Conservation (phyloP, 805 yeast species). For the Sporopachydermia quercuum region DNA sequence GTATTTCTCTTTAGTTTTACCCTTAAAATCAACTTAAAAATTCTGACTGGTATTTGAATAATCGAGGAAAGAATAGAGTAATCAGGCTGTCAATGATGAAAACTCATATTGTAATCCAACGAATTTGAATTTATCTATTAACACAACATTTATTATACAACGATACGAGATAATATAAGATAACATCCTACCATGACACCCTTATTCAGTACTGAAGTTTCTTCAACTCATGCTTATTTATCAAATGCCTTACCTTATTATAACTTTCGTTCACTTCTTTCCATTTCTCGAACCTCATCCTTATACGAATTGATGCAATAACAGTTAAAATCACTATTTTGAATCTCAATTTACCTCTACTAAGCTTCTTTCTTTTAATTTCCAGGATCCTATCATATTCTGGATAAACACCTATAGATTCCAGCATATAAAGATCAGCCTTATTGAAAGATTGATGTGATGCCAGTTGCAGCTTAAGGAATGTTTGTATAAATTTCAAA, state of each 20-base stretch:
- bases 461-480: conserved; percentile 15
- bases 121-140: no score
- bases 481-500: conserved; percentile 18
- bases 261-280: background rate
- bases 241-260: background rate
- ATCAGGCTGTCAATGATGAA: no score
- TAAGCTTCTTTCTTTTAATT: conserved; percentile 7
- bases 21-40: no score
- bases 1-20: no score
- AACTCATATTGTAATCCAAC: no score
- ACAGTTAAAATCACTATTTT: conserved; percentile 14
- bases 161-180: no score
- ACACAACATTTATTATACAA: no score
- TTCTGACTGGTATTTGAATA: no score
- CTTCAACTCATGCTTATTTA: conserved; percentile 9
- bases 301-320: conserved; percentile 16
- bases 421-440: conserved; percentile 15
- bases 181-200: no score
- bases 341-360: conserved; percentile 6
- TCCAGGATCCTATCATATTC: conserved; percentile 8
- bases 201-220: conserved; percentile 3
- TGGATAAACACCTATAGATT: conserved; percentile 16
- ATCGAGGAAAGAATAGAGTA: no score
- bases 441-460: conserved; percentile 16
- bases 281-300: conserved; percentile 10